Evolutionary conservation across 441 rosid species (phyloP).

Genomic region (Aleurites moluccanus): DNA sequence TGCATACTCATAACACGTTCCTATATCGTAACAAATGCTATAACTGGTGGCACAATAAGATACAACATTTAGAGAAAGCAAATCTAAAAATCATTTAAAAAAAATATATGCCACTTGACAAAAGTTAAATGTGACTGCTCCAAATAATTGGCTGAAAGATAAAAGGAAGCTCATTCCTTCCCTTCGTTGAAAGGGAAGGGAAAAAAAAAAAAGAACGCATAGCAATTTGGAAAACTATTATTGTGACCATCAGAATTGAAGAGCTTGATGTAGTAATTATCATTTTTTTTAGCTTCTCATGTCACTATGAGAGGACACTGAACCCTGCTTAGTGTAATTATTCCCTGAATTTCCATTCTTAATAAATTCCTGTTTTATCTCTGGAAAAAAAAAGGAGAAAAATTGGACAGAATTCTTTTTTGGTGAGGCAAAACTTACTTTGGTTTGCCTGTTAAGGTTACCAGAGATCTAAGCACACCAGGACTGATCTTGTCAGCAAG

Average conservation of each 20-base stretch:
- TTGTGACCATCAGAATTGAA: background rate
- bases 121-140: conserved; percentile 3
- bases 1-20: background rate
- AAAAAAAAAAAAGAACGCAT: background rate
- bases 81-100: background rate
- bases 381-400: too few relatives aligned
- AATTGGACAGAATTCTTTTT: background rate
- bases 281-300: background rate
- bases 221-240: background rate
- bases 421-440: conserved; percentile 34
- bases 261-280: background rate
- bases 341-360: background rate
- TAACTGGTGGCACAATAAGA: conserved; percentile 1
- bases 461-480: conserved; percentile 60
- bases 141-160: background rate
- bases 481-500: conserved; percentile 75
- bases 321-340: background rate
- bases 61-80: background rate
- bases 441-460: conserved; percentile 57
- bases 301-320: background rate
- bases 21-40: background rate
- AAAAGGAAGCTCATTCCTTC: conserved; percentile 11
- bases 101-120: background rate
- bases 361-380: background rate
- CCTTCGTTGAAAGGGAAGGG: background rate